Evolutionary conservation across 495 filamentous ascomycete species (phyloP).

Genomic region (Patellaria atrata): DNA sequence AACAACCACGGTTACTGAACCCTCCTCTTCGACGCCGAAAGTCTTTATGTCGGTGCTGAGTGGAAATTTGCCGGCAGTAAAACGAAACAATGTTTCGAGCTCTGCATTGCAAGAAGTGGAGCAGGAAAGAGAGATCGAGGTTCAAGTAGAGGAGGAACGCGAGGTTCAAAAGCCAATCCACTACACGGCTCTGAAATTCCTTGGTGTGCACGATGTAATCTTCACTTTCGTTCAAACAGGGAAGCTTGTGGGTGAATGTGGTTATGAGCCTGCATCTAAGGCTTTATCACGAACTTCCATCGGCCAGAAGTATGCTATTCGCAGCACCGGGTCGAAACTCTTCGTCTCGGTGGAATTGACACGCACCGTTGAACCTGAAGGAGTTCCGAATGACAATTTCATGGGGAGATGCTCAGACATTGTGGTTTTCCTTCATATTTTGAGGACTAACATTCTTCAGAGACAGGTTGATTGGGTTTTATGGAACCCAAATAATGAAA

Average conservation of each 20-base stretch:
- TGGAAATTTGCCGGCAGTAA: slow-evolving; percentile 12
- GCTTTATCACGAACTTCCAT: not conserved
- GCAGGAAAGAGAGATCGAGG: slow-evolving; percentile 35
- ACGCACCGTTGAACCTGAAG: not conserved
- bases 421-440: not conserved
- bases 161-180: slow-evolving; percentile 30
- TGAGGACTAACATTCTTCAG: slow-evolving; percentile 11
- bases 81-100: slow-evolving; percentile 23
- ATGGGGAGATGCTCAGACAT: slow-evolving; percentile 23
- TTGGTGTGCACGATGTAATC: slow-evolving; percentile 14
- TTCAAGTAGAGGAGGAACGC: slow-evolving; percentile 36
- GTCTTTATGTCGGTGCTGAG: slow-evolving; percentile 24
- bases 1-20: slow-evolving; percentile 1
- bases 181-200: slow-evolving; percentile 23
- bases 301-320: not conserved
- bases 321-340: not conserved
- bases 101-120: slow-evolving; percentile 39
- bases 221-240: not conserved
- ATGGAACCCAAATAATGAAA: slow-evolving; percentile 24
- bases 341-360: slow-evolving; percentile 15
- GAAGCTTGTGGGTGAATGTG: not conserved
- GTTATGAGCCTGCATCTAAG: slow-evolving; percentile 1
- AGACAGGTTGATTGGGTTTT: slow-evolving; percentile 38
- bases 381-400: slow-evolving; percentile 31
- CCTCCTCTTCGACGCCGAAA: slow-evolving; percentile 5